A percentile compares a stretch with the other conserved stretches of the same genome.
Evolutionary conservation across 1,284 basidiomycete genomes (phyloP).

Genomic region (Irpex lacteus): DNA sequence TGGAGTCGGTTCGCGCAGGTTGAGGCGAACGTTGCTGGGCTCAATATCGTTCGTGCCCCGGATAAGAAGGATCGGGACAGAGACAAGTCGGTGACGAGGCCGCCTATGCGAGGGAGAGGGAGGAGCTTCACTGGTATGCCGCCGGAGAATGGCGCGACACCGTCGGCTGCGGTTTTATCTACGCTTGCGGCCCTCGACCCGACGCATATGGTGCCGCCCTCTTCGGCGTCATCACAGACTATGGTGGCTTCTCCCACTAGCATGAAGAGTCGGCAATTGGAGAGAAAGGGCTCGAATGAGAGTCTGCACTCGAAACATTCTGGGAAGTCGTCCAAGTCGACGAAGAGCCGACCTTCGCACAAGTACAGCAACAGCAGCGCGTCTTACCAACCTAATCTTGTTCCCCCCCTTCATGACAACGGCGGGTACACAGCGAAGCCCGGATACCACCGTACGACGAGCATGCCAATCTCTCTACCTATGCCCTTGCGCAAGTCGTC

Average conservation of each 20-base stretch:
- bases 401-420: neutral
- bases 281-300: constrained; percentile 34
- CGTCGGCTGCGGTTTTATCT: constrained; percentile 7
- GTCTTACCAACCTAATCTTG: constrained; percentile 9
- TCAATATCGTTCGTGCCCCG: constrained; percentile 39
- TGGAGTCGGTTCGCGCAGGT: constrained; percentile 60
- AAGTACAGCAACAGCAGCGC: constrained; percentile 19
- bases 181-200: constrained; percentile 4
- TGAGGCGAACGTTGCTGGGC: constrained; percentile 41
- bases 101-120: neutral
- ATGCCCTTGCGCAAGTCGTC: constrained; percentile 32
- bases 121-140: constrained; percentile 9
- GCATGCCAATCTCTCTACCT: constrained; percentile 36
- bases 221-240: constrained; percentile 9
- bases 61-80: constrained; percentile 16
- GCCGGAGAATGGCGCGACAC: neutral
- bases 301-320: constrained; percentile 42
- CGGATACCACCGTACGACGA: constrained; percentile 39
- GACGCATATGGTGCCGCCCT: neutral
- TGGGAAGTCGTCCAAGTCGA: constrained; percentile 34
- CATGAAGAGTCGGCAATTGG: constrained; percentile 15
- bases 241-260: constrained; percentile 10
- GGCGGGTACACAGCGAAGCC: constrained; percentile 2
- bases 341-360: constrained; percentile 12
- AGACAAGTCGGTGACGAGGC: constrained; percentile 6